Conservation (phyloP, 106 monocot genomes). For the Dioscorea dumetorum region DNA sequence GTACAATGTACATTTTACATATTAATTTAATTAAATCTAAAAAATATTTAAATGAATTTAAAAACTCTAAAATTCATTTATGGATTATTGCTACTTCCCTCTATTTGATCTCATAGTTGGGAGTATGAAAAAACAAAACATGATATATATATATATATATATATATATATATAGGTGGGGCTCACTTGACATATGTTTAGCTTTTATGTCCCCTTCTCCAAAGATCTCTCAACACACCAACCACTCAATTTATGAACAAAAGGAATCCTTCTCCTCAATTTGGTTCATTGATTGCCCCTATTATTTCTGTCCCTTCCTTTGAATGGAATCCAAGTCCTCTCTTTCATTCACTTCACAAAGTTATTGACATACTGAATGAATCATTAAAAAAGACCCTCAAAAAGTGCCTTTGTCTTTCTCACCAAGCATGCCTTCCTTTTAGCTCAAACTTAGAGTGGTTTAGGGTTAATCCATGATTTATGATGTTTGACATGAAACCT, state of each 20-base stretch:
- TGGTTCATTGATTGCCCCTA: neutral
- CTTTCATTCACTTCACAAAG: neutral
- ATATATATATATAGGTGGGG: too few species aligned
- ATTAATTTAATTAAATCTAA: too few species aligned
- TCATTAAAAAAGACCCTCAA: neutral
- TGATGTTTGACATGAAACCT: too few species aligned
- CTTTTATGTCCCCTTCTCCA: neutral
- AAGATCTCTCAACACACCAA: neutral
- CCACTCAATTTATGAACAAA: neutral
- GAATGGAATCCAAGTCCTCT: neutral
- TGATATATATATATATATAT: too few species aligned
- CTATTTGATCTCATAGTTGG: too few species aligned
- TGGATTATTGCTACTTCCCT: too few species aligned
- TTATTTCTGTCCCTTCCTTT: slow-evolving; percentile 1
- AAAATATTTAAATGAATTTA: too few species aligned
- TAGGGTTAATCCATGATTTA: neutral
- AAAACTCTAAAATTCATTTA: too few species aligned
- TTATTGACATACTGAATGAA: neutral
- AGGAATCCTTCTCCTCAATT: neutral
- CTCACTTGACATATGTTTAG: too few species aligned
- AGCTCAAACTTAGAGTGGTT: neutral
- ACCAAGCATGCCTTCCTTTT: neutral
- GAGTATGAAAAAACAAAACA: too few species aligned
- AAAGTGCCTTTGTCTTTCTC: neutral
- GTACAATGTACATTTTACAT: too few species aligned